Evolutionary conservation across 768 basidiomycete species (phyloP), one percentile per base, ranked within the genome.

Genomic region (Lactifluus pinguis): DNA sequence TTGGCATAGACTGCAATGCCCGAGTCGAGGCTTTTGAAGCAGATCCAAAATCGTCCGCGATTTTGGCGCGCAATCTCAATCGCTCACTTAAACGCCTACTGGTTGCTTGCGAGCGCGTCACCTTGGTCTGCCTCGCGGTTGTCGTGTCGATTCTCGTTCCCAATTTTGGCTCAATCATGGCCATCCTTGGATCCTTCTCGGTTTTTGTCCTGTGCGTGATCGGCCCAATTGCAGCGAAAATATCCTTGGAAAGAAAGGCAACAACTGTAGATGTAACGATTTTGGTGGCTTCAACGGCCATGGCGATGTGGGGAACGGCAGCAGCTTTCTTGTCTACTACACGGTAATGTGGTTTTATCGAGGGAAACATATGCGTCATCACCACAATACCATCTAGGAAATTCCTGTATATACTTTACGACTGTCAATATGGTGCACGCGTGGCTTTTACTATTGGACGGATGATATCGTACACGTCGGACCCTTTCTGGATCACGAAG

Each of bases 151-250:
- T 92, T 59, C 69, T 81, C 54, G 71, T 94, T 21, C 92, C 92
- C 6, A 81, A 89, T 56, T 95, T 95, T 72, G 83, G 85, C 64
- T 78, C 84, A 5, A 76, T 87, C 72, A 92, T 94, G 89, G 89
- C 92, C 1, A 89, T 97, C 71, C 76, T 98, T 55, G 95, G 95
- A 2, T 86, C 90, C n/a, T 92, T 92, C 71, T 85, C 86, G 39
- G 88, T 92, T 0, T 84, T 83, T 63, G 58, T 77, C 59, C 73
- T 83, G 32, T 82, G 81, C 64, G 77, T 80, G 50, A 77, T 82
- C 56, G 74, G 79, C 6, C 94, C 92, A 5, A 76, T 95, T 42
- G 75, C 81, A 29, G 87, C 87, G 5, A 89, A 89, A 69, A 74
- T 86, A 15, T 78, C 76, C 52, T 73, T 92, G 59, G 75, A 79